Base-by-base conservation (phyloP, 164 flowering plant species). In the Aristolochia fimbriata region DNA sequence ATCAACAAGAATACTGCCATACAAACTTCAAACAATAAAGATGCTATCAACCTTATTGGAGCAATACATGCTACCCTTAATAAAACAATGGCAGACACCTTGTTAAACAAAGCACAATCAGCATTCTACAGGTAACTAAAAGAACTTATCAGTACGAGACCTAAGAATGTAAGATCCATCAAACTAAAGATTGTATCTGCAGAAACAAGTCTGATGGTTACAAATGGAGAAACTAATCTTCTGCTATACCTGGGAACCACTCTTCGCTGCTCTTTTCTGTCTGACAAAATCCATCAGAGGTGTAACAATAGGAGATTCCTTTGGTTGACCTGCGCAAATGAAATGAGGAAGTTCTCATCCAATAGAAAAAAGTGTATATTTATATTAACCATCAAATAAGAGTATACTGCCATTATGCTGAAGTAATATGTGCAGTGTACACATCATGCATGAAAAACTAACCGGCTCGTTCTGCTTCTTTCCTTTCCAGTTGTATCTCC, bases 261-360 rank as follows among this genome's bases (percentile, higher is more conserved):
- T 72, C 77, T 91, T 91, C 7, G 91, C 83, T 59, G 94, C 97
- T 77, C 96, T 81, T 77, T 85, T 86, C 72, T 84, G 85, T 17
- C 96, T 86, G 52, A 91, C 75, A 77, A 75, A 91, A 63, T 91
- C 94, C 97, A 91, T 91, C 37, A 91, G 57, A 54, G 97, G 89
- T 41, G 96, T 91, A 50, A 86, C 78, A 47, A 91, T 67, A 37
- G 83, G 89, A 70, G 67, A 37, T 27, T 88, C 97, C 73, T 85
- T 88, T 25, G 72, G 71, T 69, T 77, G 80, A 75, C 81, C 93
- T 86, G 70, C 51, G 60, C 65, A 51, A 10, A 25, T 27, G 1
- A 37, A 37, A 37, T 37, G 43, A 37, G 37, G 7, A 7, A 31
- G 37, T 31, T 37, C 12, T 10, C 43, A 37, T 37, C 43, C 43